These are phyloP conservation scores for Vaccinium vitisidaea DNA, from an alignment of 148 eudicot species.

Conservation along the genomic window DNA sequence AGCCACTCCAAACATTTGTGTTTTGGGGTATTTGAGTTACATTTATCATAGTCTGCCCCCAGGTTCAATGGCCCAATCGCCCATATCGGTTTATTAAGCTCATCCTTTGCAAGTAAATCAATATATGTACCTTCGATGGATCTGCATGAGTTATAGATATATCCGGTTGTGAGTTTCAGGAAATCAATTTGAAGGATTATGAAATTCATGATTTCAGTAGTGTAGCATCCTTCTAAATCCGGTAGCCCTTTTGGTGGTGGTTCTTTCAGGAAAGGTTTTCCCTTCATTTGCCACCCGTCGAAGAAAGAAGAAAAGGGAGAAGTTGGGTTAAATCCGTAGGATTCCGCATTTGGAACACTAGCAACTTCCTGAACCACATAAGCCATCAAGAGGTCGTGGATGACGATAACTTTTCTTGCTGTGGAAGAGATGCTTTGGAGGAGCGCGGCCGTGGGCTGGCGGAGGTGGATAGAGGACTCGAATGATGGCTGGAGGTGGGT, in stretches of 20 bases:
- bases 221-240: conserved; percentile 23
- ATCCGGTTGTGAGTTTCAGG: conserved; percentile 19
- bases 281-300: neutral
- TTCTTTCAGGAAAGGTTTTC: conserved; percentile 18
- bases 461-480: no score
- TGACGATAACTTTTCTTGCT: no score
- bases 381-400: no score
- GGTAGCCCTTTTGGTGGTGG: neutral
- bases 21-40: neutral
- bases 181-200: neutral
- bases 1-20: conserved; percentile 19
- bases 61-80: conserved; percentile 17
- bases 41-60: neutral
- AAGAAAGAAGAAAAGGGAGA: no score
- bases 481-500: no score
- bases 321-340: no score
- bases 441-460: no score
- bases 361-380: no score
- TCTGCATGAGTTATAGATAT: conserved; percentile 30
- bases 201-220: conserved; percentile 14
- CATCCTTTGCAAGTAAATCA: conserved; percentile 22
- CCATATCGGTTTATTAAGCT: conserved; percentile 16
- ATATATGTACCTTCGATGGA: conserved; percentile 30
- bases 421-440: no score
- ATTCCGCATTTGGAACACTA: no score